phyloP scores from a whole-genome alignment of 1,284 basidiomycete species.

The Pterulicium gracile region DNA sequence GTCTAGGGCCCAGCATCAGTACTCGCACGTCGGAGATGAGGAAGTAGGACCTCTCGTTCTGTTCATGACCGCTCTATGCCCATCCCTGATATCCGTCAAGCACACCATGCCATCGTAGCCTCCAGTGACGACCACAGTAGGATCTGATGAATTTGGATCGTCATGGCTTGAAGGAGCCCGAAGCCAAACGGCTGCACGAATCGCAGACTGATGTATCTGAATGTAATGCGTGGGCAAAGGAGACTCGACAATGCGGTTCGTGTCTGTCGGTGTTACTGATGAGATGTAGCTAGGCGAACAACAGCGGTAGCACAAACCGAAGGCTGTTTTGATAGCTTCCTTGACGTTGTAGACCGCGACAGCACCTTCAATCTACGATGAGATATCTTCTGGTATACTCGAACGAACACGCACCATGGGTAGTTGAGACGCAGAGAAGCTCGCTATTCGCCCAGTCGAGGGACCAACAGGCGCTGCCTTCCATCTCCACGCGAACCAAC shows the following conservation, averaged over 20 bases:
- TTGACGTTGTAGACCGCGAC: conserved; percentile 69
- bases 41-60: conserved; percentile 51
- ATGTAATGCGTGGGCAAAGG: conserved; percentile 60
- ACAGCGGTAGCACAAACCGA: conserved; percentile 15
- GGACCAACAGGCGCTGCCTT: conserved; percentile 61
- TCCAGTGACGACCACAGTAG: conserved; percentile 61
- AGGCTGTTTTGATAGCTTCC: conserved; percentile 28
- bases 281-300: conserved; percentile 1
- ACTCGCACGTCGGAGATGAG: background rate
- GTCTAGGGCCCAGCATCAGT: conserved; percentile 29
- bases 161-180: conserved; percentile 39
- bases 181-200: conserved; percentile 66
- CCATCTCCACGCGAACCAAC: conserved; percentile 56
- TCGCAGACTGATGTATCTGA: conserved; percentile 65
- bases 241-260: conserved; percentile 25
- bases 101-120: conserved; percentile 71
- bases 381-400: too few species aligned
- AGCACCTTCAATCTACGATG: conserved; percentile 35
- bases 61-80: conserved; percentile 51
- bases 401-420: conserved; percentile 57
- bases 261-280: background rate
- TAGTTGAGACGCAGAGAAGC: conserved; percentile 66
- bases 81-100: conserved; percentile 65
- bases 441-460: conserved; percentile 85
- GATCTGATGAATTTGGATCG: conserved; percentile 27